Percentiles rank a stretch among this genome's conserved stretches.
These are phyloP conservation scores for Vitis hybrid DNA, from an alignment of 177 flowering plant species.

Conservation along the genomic window DNA sequence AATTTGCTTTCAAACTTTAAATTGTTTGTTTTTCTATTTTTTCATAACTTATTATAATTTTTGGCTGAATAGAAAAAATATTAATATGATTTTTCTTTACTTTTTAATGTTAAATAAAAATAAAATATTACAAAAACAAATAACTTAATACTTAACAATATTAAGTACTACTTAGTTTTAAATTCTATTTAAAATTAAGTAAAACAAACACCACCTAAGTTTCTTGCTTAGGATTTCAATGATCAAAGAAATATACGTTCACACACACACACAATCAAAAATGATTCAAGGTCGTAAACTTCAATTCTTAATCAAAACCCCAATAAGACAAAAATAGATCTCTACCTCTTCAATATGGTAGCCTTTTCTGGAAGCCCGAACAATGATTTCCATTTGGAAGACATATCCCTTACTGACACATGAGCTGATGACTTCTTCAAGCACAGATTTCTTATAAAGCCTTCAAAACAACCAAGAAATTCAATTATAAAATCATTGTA, in stretches of 20 bases:
- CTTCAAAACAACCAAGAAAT: slow-evolving; percentile 33
- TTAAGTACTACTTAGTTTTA: no score
- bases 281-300: not conserved
- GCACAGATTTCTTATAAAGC: slow-evolving; percentile 79
- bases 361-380: slow-evolving; percentile 88
- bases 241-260: no score
- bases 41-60: no score
- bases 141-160: no score
- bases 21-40: no score
- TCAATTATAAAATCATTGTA: slow-evolving; percentile 5
- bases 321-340: not conserved
- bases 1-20: no score
- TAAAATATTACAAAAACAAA: no score
- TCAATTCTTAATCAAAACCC: not conserved
- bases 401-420: slow-evolving; percentile 96
- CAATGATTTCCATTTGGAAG: slow-evolving; percentile 99
- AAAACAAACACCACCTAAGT: no score
- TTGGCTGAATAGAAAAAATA: fast-evolving
- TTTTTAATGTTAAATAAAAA: no score
- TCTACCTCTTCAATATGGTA: slow-evolving; percentile 94
- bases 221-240: no score
- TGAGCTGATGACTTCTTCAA: slow-evolving; percentile 84
- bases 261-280: not conserved
- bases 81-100: no score
- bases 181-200: no score